A percentile compares a stretch with the other conserved stretches of the same genome.
Conservation (phyloP, 805 yeast species). For the Kluyveromyces starmeri region DNA sequence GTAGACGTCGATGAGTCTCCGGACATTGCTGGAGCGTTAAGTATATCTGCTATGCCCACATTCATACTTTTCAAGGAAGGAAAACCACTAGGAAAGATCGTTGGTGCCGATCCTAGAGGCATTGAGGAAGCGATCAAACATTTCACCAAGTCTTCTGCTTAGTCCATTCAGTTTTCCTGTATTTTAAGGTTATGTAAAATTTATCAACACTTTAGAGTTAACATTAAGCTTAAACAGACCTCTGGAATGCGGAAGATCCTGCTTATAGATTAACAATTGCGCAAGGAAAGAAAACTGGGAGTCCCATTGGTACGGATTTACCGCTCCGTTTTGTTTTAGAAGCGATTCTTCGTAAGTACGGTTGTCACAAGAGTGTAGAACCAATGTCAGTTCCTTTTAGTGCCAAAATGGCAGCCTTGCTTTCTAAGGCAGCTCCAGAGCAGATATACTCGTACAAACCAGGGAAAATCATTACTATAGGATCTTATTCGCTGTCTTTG, state of each 20-base stretch:
- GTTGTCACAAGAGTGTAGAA: too few species aligned
- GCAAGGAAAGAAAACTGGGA: too few species aligned
- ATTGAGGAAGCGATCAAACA: conserved; percentile 28
- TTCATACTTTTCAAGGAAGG: conserved; percentile 56
- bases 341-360: too few species aligned
- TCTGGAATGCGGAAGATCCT: too few species aligned
- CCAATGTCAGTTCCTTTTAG: conserved; percentile 14
- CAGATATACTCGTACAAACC: conserved; percentile 16
- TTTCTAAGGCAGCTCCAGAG: conserved; percentile 16
- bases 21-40: conserved; percentile 53
- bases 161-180: too few species aligned
- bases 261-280: too few species aligned
- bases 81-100: conserved; percentile 43
- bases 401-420: conserved; percentile 14
- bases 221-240: too few species aligned
- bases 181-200: too few species aligned
- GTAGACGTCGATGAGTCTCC: conserved; percentile 60
- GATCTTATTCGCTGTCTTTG: conserved; percentile 18
- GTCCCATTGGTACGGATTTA: too few species aligned
- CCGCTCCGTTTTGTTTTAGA: too few species aligned
- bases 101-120: conserved; percentile 48
- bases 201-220: too few species aligned
- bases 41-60: conserved; percentile 71
- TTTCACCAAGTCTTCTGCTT: conserved; percentile 4
- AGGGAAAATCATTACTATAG: conserved; percentile 12